A percentile compares a stretch with the other conserved stretches of the same genome.
Conservation (phyloP, 2,329 filamentous ascomycete genomes). For the Diplocarpon rosae region DNA sequence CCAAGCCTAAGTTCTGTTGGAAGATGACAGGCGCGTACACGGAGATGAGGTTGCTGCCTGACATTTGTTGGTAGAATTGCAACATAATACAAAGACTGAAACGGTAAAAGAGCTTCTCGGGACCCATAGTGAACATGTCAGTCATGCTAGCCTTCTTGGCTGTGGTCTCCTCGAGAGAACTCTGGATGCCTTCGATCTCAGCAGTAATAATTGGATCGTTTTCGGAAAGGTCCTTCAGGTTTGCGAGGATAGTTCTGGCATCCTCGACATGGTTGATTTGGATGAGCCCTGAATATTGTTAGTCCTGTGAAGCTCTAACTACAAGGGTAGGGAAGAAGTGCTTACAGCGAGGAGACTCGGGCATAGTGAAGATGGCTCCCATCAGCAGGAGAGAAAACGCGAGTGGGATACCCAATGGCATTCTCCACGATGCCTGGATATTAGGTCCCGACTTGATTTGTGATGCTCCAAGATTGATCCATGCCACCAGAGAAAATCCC, state of each 20-base stretch:
- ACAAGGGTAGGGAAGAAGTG: no score
- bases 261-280: constrained; percentile 26
- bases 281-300: constrained; percentile 21
- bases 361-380: constrained; percentile 27
- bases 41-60: constrained; percentile 31
- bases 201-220: constrained; percentile 6
- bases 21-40: constrained; percentile 39
- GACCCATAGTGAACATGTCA: constrained; percentile 38
- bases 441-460: constrained; percentile 23
- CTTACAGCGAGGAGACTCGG: constrained; percentile 28
- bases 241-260: constrained; percentile 26
- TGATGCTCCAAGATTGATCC: constrained; percentile 35
- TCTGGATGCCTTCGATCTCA: constrained; percentile 38
- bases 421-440: constrained; percentile 26
- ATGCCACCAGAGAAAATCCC: constrained; percentile 32
- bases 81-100: constrained; percentile 39
- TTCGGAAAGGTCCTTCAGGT: constrained; percentile 8
- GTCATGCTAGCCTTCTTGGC: constrained; percentile 29
- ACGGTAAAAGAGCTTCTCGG: constrained; percentile 40
- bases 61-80: constrained; percentile 40
- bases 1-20: constrained; percentile 33
- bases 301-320: background rate
- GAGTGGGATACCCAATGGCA: constrained; percentile 29
- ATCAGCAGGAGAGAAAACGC: constrained; percentile 28
- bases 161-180: constrained; percentile 36